Percentiles rank a stretch among this genome's conserved stretches.
Evolutionary conservation across 306 rosid genomes (phyloP).

Genomic region (Fragaria vesca): DNA sequence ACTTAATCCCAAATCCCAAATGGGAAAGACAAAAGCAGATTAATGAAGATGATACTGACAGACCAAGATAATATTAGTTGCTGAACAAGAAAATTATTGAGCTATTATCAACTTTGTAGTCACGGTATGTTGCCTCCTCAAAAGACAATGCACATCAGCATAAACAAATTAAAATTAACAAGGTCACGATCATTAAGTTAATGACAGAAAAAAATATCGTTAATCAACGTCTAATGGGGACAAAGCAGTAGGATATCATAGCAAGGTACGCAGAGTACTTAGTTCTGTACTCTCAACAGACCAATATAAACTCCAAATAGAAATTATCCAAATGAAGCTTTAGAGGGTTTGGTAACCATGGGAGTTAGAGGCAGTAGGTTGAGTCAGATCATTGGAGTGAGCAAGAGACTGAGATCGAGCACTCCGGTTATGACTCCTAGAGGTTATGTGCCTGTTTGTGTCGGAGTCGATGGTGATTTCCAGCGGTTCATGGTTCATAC

Average conservation of each 20-base stretch:
- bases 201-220: background rate
- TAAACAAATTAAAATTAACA: background rate
- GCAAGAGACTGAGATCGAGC: constrained; percentile 15
- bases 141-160: background rate
- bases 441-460: constrained; percentile 60
- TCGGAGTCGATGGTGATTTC: constrained; percentile 37
- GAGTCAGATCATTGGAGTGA: constrained; percentile 24
- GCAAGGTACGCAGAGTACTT: constrained; percentile 21
- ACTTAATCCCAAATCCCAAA: background rate
- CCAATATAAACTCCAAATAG: background rate
- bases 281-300: background rate
- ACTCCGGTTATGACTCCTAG: constrained; percentile 15
- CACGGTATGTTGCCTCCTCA: constrained; percentile 21
- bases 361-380: constrained; percentile 41
- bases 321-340: background rate
- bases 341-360: constrained; percentile 21
- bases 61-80: background rate
- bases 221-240: constrained; percentile 6
- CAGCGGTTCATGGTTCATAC: constrained; percentile 41
- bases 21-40: background rate
- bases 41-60: background rate
- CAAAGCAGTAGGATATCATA: background rate
- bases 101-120: constrained; percentile 20
- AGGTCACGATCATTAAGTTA: constrained; percentile 9
- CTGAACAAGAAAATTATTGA: background rate